These are phyloP conservation scores for Chaetothyriales sp. DNA, from an alignment of 2,329 filamentous ascomycete species.

Conservation along the genomic window DNA sequence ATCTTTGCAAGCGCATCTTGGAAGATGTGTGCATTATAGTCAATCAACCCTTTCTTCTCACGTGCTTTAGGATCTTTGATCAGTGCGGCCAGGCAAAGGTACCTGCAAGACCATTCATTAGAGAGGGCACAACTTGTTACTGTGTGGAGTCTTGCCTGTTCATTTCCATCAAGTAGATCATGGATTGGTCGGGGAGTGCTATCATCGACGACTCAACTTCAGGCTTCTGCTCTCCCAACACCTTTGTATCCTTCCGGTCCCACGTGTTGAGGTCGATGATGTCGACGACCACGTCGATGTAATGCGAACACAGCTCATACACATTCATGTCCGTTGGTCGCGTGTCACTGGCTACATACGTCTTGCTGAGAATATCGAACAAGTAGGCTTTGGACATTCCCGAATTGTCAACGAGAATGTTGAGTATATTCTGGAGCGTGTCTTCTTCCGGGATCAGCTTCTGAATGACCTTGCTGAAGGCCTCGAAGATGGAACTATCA, in stretches of 20 bases:
- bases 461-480: constrained; percentile 96
- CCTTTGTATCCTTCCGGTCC: constrained; percentile 20
- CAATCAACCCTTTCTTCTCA: constrained; percentile 50
- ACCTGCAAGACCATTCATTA: constrained; percentile 29
- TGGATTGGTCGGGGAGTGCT: constrained; percentile 43
- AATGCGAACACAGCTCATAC: constrained; percentile 97
- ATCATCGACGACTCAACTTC: constrained; percentile 51
- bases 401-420: constrained; percentile 82
- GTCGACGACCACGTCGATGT: constrained; percentile 96
- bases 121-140: constrained; percentile 4
- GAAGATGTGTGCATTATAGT: constrained; percentile 53
- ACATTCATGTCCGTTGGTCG: constrained; percentile 86
- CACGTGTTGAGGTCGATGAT: constrained; percentile 90
- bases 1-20: constrained; percentile 35
- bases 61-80: constrained; percentile 52
- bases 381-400: constrained; percentile 96
- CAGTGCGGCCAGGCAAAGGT: constrained; percentile 50
- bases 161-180: constrained; percentile 53
- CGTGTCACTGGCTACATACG: constrained; percentile 94
- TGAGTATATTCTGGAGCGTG: constrained; percentile 84
- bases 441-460: constrained; percentile 89
- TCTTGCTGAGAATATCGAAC: constrained; percentile 94
- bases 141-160: constrained; percentile 41
- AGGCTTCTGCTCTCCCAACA: constrained; percentile 32
- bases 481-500: constrained; percentile 96